These are phyloP conservation scores for Cnidoscolus chayamansa DNA, from an alignment of 441 rosid species.

Conservation along the genomic window DNA sequence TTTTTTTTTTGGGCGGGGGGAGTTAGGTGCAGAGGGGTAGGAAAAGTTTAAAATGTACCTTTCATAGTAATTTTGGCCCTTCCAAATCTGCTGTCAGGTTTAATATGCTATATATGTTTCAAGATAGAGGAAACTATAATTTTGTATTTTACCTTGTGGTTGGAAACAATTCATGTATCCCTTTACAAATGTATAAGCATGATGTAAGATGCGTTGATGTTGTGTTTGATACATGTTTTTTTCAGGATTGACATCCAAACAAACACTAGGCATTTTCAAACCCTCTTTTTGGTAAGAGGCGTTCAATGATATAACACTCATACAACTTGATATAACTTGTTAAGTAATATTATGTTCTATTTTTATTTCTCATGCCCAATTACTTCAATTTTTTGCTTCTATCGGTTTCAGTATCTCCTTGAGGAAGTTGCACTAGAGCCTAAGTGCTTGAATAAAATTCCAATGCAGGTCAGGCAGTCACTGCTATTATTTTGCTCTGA, in stretches of 20 bases:
- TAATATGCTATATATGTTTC: not conserved
- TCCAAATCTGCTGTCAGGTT: not conserved
- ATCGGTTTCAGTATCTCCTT: slow-evolving; percentile 67
- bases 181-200: not conserved
- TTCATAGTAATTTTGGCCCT: too few species aligned
- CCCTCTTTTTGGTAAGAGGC: slow-evolving; percentile 63
- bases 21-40: too few species aligned
- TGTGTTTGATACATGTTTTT: slow-evolving; percentile 17
- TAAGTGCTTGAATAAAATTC: slow-evolving; percentile 57
- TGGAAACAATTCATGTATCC: not conserved
- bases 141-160: not conserved
- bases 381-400: slow-evolving; percentile 4
- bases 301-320: not conserved
- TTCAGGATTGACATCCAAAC: slow-evolving; percentile 96
- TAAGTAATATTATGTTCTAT: not conserved
- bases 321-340: not conserved
- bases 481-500: slow-evolving; percentile 6
- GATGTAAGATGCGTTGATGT: not conserved
- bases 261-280: slow-evolving; percentile 73
- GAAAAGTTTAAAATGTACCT: too few species aligned
- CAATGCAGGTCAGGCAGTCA: slow-evolving; percentile 58
- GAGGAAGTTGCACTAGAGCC: slow-evolving; percentile 81
- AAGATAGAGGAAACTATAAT: too few species aligned
- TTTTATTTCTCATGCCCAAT: slow-evolving; percentile 8
- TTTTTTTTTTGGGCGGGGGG: too few species aligned